Evolutionary conservation across 2,329 filamentous ascomycete genomes (phyloP), one percentile per base, ranked within the genome.

Genomic region (Passalora sequoiae): DNA sequence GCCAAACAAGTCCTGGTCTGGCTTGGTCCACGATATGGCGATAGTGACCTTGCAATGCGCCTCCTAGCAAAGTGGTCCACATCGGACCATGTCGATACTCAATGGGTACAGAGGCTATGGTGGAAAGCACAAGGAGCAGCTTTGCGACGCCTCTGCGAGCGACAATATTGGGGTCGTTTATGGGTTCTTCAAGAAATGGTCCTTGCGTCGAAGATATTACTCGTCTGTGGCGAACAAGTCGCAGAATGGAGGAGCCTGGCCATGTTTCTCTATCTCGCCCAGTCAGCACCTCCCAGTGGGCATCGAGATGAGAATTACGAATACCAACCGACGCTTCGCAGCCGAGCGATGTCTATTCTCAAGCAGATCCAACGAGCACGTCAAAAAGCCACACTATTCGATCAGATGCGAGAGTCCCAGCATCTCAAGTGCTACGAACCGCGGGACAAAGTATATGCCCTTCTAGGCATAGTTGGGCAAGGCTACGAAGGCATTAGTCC

Each of bases 181-280:
- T 44, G 45, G 45, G 27, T 48, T 12, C 25, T 44, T 4, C 45
- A 48, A 29, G 45, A 44, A 25, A 12, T 44, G 16, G 40, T 28
- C 3, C 37, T 36, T 13, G 45, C 45, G 4, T 30, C 24, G 20
- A n/a, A 28, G n/a, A 25, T 19, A 2, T 3, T 44, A 3, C 9
- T 44, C 15, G 20, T 44, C 13, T 48, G 44, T 40, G 41, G 44
- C 10, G 33, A 17, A 19, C 17, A 40, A 32, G 12, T 8, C n/a
- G 29, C 29, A 32, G 3, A 10, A 15, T n/a, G 10, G 8, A 3
- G 12, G 12, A 15, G 8, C 8, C 15, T 32, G 8, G 12, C 15
- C 8, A 4, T 8, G 29, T 32, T 32, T 16, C 15, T 3, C 8
- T 4, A 13, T n/a, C 12, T 8, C 12, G 10, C 29, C 8, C 12